Evolutionary conservation across 192 early-diverging fungal genomes (phyloP).

Genomic region (Martensiomyces pterosporus): DNA sequence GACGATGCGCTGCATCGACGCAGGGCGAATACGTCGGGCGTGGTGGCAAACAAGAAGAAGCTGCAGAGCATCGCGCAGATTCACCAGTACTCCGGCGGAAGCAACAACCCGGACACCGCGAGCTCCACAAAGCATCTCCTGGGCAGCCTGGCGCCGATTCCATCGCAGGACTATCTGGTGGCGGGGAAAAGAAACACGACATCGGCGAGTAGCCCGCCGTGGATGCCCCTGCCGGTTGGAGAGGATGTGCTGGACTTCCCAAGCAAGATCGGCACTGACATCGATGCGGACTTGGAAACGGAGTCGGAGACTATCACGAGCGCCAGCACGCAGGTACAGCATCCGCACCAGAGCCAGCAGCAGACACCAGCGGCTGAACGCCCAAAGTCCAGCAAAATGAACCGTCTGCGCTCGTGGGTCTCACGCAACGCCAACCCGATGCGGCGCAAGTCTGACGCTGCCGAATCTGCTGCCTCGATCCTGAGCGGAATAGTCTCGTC

Average conservation of each 20-base stretch:
- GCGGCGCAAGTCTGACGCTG: slow-evolving; percentile 44
- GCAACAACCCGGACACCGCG: neutral
- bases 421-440: slow-evolving; percentile 48
- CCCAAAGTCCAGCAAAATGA: slow-evolving; percentile 47
- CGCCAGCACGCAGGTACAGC: neutral
- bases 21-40: slow-evolving; percentile 48
- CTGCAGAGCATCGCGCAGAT: slow-evolving; percentile 45
- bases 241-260: slow-evolving; percentile 17
- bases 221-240: slow-evolving; percentile 38
- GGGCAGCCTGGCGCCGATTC: slow-evolving; percentile 41
- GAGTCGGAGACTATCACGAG: slow-evolving; percentile 1
- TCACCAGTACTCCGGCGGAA: slow-evolving; percentile 26
- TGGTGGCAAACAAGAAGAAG: slow-evolving; percentile 50
- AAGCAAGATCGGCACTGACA: slow-evolving; percentile 10
- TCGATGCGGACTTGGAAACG: slow-evolving; percentile 3
- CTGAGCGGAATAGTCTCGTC: no score
- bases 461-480: no score
- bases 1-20: slow-evolving; percentile 17
- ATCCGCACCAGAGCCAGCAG: slow-evolving; percentile 14
- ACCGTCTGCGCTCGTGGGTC: slow-evolving; percentile 48
- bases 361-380: slow-evolving; percentile 21
- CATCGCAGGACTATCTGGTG: slow-evolving; percentile 44
- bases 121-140: slow-evolving; percentile 18
- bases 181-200: slow-evolving; percentile 6
- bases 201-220: slow-evolving; percentile 19